Conservation (phyloP, 2,329 filamentous ascomycete genomes). For the Neoscytalidium dimidiatum region DNA sequence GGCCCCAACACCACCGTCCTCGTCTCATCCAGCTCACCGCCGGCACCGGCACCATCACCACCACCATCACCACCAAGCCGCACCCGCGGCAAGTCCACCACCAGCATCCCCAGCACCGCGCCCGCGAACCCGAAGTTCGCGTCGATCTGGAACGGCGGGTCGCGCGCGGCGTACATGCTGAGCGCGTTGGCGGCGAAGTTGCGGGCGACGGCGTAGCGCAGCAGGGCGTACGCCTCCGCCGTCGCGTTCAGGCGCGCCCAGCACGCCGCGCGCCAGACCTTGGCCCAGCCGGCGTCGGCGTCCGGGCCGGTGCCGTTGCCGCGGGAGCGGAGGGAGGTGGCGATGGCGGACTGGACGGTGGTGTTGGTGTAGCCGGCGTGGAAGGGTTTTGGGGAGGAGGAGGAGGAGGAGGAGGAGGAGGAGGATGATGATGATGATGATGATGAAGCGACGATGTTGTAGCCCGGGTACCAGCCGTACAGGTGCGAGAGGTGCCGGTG, state of each 20-base stretch:
- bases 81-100: slow-evolving; percentile 52
- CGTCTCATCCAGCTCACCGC: slow-evolving; percentile 43
- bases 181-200: slow-evolving; percentile 56
- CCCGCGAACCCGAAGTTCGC: slow-evolving; percentile 58
- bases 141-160: slow-evolving; percentile 59
- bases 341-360: slow-evolving; percentile 48
- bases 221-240: slow-evolving; percentile 49
- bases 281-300: slow-evolving; percentile 59
- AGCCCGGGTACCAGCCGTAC: slow-evolving; percentile 58
- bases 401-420: slow-evolving; percentile 59
- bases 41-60: slow-evolving; percentile 32
- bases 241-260: slow-evolving; percentile 59
- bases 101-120: slow-evolving; percentile 53
- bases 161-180: slow-evolving; percentile 52
- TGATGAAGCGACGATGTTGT: slow-evolving; percentile 42
- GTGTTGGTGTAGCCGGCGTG: slow-evolving; percentile 47
- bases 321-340: slow-evolving; percentile 48
- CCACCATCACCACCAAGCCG: too few relatives aligned
- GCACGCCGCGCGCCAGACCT: slow-evolving; percentile 59
- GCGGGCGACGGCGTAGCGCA: slow-evolving; percentile 51
- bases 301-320: slow-evolving; percentile 51
- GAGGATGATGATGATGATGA: slow-evolving; percentile 46
- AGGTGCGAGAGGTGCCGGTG: slow-evolving; percentile 60
- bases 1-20: slow-evolving; percentile 40
- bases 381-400: slow-evolving; percentile 55